A percentile compares a stretch with the other conserved stretches of the same genome.
phyloP scores from a whole-genome alignment of 2,329 filamentous ascomycete species.

The Talaromyces sp. region DNA sequence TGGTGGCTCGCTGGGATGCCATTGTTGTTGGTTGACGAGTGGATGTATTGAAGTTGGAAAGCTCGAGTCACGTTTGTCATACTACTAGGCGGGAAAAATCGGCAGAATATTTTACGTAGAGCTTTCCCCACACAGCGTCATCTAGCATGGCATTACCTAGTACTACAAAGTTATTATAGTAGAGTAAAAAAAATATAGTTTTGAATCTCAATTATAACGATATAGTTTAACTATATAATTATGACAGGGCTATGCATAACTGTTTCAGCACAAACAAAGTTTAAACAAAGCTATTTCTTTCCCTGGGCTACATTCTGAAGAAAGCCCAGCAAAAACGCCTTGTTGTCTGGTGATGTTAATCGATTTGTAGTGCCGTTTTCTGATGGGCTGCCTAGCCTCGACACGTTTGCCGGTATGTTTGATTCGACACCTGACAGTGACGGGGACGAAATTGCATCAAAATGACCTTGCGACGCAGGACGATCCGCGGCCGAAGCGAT shows the following conservation, averaged over 20 bases:
- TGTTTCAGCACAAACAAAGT: background rate
- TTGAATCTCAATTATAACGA: background rate
- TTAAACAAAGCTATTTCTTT: constrained; percentile 13
- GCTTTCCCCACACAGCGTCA: background rate
- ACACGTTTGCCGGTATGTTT: background rate
- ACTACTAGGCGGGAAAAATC: background rate
- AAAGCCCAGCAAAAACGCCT: constrained; percentile 71
- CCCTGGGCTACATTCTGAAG: constrained; percentile 54
- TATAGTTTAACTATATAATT: background rate
- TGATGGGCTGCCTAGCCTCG: constrained; percentile 4
- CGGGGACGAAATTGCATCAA: constrained; percentile 6
- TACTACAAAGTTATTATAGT: too few species aligned
- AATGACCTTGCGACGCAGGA: background rate
- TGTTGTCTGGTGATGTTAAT: constrained; percentile 60
- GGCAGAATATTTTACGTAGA: background rate
- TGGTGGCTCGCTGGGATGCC: constrained; percentile 19
- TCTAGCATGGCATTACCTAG: too few species aligned
- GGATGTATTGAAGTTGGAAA: background rate
- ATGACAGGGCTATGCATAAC: background rate
- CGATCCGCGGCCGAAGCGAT: constrained; percentile 18
- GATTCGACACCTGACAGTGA: constrained; percentile 7
- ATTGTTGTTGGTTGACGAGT: constrained; percentile 15
- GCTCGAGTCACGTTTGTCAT: background rate
- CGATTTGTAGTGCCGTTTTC: constrained; percentile 10
- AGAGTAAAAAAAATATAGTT: too few species aligned